Conservation (phyloP, 2,329 filamentous ascomycete genomes). For the Dryadomyces sulphureus region DNA sequence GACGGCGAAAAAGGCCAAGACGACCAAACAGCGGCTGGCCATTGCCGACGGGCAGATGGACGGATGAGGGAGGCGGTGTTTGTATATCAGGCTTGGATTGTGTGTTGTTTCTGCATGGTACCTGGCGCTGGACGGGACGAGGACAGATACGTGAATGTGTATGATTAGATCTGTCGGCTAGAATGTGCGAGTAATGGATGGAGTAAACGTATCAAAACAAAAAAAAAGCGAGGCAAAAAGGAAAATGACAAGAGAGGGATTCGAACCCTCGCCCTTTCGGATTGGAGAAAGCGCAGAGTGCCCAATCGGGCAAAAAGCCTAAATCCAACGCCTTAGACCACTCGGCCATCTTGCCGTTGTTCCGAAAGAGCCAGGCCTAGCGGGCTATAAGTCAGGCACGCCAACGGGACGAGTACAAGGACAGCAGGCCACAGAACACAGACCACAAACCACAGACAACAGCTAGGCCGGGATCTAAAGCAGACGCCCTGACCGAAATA, state of each 20-base stretch:
- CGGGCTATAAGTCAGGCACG: not conserved
- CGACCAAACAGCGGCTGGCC: conserved; percentile 51
- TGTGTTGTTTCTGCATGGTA: not conserved
- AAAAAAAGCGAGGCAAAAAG: not conserved
- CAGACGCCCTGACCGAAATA: too few relatives aligned
- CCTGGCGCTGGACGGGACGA: too few relatives aligned
- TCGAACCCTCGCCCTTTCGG: conserved; percentile 14
- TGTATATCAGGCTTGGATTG: not conserved
- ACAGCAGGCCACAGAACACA: too few relatives aligned
- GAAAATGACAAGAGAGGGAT: conserved; percentile 13
- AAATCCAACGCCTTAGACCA: conserved; percentile 15
- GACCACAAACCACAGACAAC: too few relatives aligned
- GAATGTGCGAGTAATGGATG: not conserved
- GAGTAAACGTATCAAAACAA: not conserved
- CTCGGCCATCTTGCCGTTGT: conserved; percentile 13
- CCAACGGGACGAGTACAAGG: not conserved
- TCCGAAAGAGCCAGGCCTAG: not conserved
- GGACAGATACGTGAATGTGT: too few relatives aligned
- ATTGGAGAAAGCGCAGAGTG: conserved; percentile 9
- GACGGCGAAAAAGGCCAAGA: conserved; percentile 50
- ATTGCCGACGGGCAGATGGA: conserved; percentile 48
- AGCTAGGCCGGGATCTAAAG: too few relatives aligned
- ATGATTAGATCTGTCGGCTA: not conserved
- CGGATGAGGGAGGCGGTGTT: conserved; percentile 1
- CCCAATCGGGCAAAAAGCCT: conserved; percentile 4